Evolutionary conservation across 1,139 yeast species (phyloP), one percentile per base, ranked within the genome.

Genomic region (Pichia inconspicua): DNA sequence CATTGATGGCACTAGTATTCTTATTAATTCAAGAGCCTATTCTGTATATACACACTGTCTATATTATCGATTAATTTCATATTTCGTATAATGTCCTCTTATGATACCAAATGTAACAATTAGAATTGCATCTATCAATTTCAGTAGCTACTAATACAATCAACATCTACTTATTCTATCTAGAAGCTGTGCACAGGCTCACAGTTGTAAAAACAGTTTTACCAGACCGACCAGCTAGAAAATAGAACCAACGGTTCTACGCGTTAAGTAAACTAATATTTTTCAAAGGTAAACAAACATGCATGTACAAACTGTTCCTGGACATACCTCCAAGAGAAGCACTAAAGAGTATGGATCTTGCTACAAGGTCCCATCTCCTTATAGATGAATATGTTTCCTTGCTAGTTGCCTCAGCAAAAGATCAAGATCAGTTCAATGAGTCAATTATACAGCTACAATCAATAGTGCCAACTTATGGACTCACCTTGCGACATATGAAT

Each of bases 401-500:
- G 4, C 17, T 45, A 5, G 12, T 34, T 1, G 19, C 36, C 30
- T 28, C 25, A 2, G 28, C 40, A 10, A 22, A 27, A 9, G 34
- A 45, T 38, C 31, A 30, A 2, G 27, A 17, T 12, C 10, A 10
- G 8, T 49, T 49, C 34, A 42, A 49, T 36, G 42, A 31, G 25
- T 28, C 32, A 28, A 39, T 30, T 25, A 17, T 30, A 3, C 43
- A 40, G 27, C 43, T 61, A 25, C 14, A 47, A 9, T 45, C 55
- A n/a, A 58, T 61, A 6, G 53, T 60, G 6, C 60, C 61, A 2
- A 53, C 46, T 25, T 55, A 58, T 43, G 65, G 65, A 10, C 31
- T 61, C 4, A 50, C 49, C 34, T 37, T 48, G 2, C 9, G 6
- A 1, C 61, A 61, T 31, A 15, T 60, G 15, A 45, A 53, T 12